Evolutionary conservation across 345 rosid genomes (phyloP).

Genomic region (Fremontodendron californicum): DNA sequence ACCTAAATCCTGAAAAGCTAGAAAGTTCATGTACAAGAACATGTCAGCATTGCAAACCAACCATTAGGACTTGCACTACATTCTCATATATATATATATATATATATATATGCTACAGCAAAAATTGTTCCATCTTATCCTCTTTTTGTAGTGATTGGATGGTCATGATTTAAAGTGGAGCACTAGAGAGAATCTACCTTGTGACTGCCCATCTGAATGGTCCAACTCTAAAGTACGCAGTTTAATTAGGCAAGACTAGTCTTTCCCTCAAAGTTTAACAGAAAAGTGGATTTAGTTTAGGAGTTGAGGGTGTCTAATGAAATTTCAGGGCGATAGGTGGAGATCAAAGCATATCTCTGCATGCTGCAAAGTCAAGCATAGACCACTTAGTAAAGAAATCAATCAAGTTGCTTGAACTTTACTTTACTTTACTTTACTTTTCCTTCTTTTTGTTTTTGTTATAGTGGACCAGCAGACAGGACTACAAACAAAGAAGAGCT

Average conservation of each 20-base stretch:
- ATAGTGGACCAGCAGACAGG: conserved; percentile 19
- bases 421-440: conserved; percentile 56
- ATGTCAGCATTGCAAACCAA: not conserved
- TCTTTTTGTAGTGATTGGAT: not conserved
- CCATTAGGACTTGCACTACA: not conserved
- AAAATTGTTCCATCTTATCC: not conserved
- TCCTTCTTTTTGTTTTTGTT: not conserved
- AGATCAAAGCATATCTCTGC: not conserved
- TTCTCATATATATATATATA: too few relatives aligned
- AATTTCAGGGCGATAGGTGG: not conserved
- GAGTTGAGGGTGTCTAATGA: too few relatives aligned
- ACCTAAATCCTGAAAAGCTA: not conserved
- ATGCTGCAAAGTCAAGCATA: not conserved
- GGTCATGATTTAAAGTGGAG: not conserved
- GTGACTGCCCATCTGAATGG: not conserved
- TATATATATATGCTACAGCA: not conserved
- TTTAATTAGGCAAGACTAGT: not conserved
- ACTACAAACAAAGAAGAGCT: not conserved
- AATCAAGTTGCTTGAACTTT: conserved; percentile 44
- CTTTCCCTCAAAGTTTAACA: not conserved
- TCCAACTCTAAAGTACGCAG: not conserved
- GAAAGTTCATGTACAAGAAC: not conserved
- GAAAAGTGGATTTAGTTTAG: not conserved
- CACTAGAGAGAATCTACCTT: not conserved
- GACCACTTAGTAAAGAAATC: conserved; percentile 17